These are phyloP conservation scores for Pholiota molesta DNA, from an alignment of 768 basidiomycete species.

Conservation along the genomic window DNA sequence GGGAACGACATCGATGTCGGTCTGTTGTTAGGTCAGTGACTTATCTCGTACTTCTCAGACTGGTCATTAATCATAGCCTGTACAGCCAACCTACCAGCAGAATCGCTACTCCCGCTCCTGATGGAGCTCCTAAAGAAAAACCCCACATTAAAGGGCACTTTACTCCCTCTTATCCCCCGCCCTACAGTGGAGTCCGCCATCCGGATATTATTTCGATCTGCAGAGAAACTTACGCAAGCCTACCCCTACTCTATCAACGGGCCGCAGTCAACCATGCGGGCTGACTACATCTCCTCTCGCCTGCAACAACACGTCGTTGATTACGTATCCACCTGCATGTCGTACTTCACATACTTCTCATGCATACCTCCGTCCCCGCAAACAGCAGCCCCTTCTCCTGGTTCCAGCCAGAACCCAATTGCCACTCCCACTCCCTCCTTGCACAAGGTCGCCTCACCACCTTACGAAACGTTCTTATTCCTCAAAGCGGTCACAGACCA, in stretches of 20 bases:
- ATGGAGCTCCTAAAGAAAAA: constrained; percentile 68
- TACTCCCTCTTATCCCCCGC: constrained; percentile 82
- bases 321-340: constrained; percentile 75
- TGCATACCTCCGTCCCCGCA: constrained; percentile 36
- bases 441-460: background rate
- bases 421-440: constrained; percentile 18
- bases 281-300: constrained; percentile 76
- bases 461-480: constrained; percentile 4
- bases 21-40: constrained; percentile 69
- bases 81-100: constrained; percentile 75
- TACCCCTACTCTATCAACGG: constrained; percentile 75
- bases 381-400: constrained; percentile 26
- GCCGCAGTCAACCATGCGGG: constrained; percentile 57
- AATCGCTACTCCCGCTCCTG: constrained; percentile 75
- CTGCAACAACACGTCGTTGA: constrained; percentile 76
- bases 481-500: constrained; percentile 6
- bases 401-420: constrained; percentile 3
- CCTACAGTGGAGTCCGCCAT: constrained; percentile 78
- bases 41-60: constrained; percentile 6
- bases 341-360: constrained; percentile 87
- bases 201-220: constrained; percentile 66
- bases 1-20: constrained; percentile 79
- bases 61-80: constrained; percentile 10
- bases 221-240: constrained; percentile 77
- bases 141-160: constrained; percentile 69